Evolutionary conservation across 2,329 filamentous ascomycete species (phyloP).

Genomic region (Epichloe typhina): DNA sequence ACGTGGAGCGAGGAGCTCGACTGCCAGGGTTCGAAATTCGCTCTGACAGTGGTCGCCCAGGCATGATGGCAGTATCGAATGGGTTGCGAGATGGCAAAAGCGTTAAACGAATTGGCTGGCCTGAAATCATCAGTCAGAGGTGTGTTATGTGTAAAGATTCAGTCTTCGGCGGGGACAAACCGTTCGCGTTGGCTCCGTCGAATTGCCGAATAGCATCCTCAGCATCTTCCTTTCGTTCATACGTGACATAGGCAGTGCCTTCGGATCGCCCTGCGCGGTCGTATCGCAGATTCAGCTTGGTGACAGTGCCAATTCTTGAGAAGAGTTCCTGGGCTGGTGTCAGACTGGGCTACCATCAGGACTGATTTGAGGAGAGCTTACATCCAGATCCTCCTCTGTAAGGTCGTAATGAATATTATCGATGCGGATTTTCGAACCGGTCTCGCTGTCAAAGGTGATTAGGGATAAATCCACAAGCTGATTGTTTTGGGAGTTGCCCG

Average conservation of each 20-base stretch:
- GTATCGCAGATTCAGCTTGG: constrained; percentile 59
- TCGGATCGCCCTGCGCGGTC: constrained; percentile 82
- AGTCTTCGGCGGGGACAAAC: constrained; percentile 21
- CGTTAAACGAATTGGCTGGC: constrained; percentile 67
- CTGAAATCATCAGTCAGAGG: constrained; percentile 23
- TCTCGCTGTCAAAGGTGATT: constrained; percentile 26
- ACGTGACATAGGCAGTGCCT: constrained; percentile 74
- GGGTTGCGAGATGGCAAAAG: constrained; percentile 48
- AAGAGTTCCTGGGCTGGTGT: constrained; percentile 56
- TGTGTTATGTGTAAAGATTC: neutral
- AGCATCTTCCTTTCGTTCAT: constrained; percentile 58
- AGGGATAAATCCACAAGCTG: neutral
- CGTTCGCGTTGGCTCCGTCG: constrained; percentile 82
- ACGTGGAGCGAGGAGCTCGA: constrained; percentile 53
- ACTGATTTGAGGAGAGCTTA: constrained; percentile 23
- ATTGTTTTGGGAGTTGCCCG: neutral
- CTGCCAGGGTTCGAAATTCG: constrained; percentile 41
- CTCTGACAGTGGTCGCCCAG: constrained; percentile 44
- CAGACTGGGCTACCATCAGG: constrained; percentile 9
- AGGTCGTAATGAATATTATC: constrained; percentile 91
- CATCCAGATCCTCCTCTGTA: constrained; percentile 69
- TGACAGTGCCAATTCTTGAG: constrained; percentile 58
- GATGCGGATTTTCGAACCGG: constrained; percentile 61
- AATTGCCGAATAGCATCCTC: constrained; percentile 64
- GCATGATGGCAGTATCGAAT: constrained; percentile 42